Evolutionary conservation across 768 basidiomycete genomes (phyloP).

Genomic region (Tylopilus subfusipes): DNA sequence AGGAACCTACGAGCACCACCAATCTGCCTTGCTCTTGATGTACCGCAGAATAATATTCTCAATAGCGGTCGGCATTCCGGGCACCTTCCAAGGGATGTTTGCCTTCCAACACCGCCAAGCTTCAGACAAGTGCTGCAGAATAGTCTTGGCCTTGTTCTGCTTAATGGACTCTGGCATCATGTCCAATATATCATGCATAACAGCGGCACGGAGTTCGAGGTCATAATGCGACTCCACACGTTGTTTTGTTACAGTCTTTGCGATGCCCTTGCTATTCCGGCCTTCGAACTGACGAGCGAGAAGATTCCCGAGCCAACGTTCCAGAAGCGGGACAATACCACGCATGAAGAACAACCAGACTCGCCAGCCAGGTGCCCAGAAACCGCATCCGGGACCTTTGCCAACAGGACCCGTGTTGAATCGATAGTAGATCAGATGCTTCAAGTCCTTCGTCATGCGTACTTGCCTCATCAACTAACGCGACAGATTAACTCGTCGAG

Average conservation of each 20-base stretch:
- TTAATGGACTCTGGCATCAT: conserved; percentile 99
- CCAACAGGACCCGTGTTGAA: conserved; percentile 99
- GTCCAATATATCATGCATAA: conserved; percentile 99
- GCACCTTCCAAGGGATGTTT: conserved; percentile 99
- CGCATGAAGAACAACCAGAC: conserved; percentile 99
- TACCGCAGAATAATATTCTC: conserved; percentile 99
- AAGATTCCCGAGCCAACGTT: conserved; percentile 96
- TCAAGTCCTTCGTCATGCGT: conserved; percentile 98
- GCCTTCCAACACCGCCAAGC: conserved; percentile 99
- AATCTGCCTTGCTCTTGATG: conserved; percentile 99
- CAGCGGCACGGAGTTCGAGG: conserved; percentile 93
- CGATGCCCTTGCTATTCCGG: conserved; percentile 92
- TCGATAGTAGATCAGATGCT: conserved; percentile 96
- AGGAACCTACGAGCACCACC: conserved; percentile 84
- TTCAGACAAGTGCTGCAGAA: conserved; percentile 95
- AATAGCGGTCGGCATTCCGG: conserved; percentile 98
- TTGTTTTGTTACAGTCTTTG: conserved; percentile 99
- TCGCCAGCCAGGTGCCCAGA: conserved; percentile 99
- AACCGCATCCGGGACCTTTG: conserved; percentile 97
- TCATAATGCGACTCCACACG: conserved; percentile 99
- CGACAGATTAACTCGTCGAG: conserved; percentile 3
- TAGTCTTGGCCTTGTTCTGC: conserved; percentile 99
- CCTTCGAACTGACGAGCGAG: conserved; percentile 99
- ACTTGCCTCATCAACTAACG: conserved; percentile 95
- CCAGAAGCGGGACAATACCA: conserved; percentile 95